Evolutionary conservation across 352 stramenopile genomes (phyloP), one percentile per base, ranked within the genome.

Genomic region (Phytophthora agathidicida): DNA sequence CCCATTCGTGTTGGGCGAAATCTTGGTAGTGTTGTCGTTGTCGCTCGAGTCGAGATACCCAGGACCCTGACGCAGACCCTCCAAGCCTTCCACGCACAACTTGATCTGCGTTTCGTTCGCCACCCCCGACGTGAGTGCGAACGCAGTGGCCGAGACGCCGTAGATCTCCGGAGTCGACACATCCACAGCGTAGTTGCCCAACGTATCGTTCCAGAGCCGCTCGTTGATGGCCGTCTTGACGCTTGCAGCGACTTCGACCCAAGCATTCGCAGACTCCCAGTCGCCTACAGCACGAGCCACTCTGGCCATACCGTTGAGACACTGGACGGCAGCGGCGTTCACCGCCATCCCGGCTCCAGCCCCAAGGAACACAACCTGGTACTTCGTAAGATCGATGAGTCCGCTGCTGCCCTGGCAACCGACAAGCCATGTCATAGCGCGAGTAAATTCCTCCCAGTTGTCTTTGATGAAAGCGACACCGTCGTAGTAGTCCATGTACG

Each of bases 401-500:
- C 65, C 58, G 9, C 65, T 41, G 37, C 58, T 66, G 2, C n/a
- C 48, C n/a, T 66, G 65, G 38, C 42, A 36, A 11, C 47, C 45
- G 1, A 44, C 11, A 19, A 73, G 52, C 58, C 64, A 73, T 0
- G 47, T 22, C 17, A 64, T 56, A 1, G 63, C 30, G 5, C 38
- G 46, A 37, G 28, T 64, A 27, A 74, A 60, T 14, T 60, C 37
- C 23, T 60, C 49, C 60, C 65, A 70, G 33, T 70, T 43, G 1
- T 39, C 38, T 42, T 56, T 16, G 6, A 59, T 50, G 13, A 73
- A 73, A 3, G 39, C 38, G 1, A 61, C 24, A 17, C 51, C 53
- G 16, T 73, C 43, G 39, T 45, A 73, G 38, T 73, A 73, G 20
- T 73, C 65, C 65, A 70, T 73, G 48, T 70, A 73, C 3, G 59